Evolutionary conservation across 2,329 filamentous ascomycete species (phyloP).

Genomic region (Podosphaera leucotricha): DNA sequence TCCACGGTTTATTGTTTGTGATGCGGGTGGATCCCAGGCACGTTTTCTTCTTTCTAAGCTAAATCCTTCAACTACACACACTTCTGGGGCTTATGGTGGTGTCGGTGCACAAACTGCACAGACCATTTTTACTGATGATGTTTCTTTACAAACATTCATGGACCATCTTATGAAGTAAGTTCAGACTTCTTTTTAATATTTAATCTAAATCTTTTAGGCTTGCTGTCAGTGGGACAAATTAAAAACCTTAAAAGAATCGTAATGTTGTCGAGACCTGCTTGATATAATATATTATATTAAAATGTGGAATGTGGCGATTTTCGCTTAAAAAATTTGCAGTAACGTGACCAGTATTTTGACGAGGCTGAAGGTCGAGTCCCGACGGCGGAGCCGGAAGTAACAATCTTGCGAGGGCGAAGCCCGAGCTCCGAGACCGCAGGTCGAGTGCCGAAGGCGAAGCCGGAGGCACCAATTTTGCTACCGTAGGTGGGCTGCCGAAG

Average conservation of each 20-base stretch:
- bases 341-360: background rate
- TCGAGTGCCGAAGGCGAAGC: too few relatives aligned
- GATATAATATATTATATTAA: too few relatives aligned
- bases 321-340: background rate
- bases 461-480: too few relatives aligned
- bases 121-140: constrained; percentile 97
- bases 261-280: background rate
- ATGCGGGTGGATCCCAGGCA: constrained; percentile 92
- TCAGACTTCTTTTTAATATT: background rate
- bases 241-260: constrained; percentile 6
- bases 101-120: constrained; percentile 69
- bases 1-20: constrained; percentile 93
- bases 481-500: too few relatives aligned
- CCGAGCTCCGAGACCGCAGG: too few relatives aligned
- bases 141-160: constrained; percentile 97
- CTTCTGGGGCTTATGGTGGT: constrained; percentile 74
- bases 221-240: constrained; percentile 40
- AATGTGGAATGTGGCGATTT: background rate
- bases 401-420: too few relatives aligned
- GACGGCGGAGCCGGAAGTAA: too few relatives aligned
- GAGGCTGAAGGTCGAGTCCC: too few relatives aligned
- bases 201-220: constrained; percentile 19
- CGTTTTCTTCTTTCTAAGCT: constrained; percentile 93
- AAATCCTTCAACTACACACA: constrained; percentile 93
- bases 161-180: constrained; percentile 97